These are phyloP conservation scores for Salmacisia buchloeana DNA, from an alignment of 1,284 basidiomycete genomes.

Conservation along the genomic window DNA sequence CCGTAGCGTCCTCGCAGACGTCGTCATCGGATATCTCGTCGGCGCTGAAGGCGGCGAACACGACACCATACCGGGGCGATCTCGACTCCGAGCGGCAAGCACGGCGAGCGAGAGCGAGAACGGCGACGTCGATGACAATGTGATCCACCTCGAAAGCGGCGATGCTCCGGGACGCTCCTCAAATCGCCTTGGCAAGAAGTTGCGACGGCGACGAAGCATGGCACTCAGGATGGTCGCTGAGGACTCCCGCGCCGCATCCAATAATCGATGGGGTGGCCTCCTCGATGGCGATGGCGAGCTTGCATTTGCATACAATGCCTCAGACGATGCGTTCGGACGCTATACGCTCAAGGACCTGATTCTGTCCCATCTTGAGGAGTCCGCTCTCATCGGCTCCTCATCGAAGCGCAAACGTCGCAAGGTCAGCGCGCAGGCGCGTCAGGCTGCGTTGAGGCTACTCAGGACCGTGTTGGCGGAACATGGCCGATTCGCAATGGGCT, in stretches of 20 bases:
- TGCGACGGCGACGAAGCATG: background rate
- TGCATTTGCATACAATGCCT: slow-evolving; percentile 1
- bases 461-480: slow-evolving; percentile 28
- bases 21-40: slow-evolving; percentile 30
- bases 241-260: background rate
- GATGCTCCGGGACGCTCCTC: background rate
- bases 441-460: slow-evolving; percentile 30
- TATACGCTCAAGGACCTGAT: slow-evolving; percentile 38
- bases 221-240: background rate
- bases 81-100: background rate
- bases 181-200: slow-evolving; percentile 7
- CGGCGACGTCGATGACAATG: background rate
- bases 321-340: slow-evolving; percentile 9
- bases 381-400: slow-evolving; percentile 15
- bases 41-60: too few species aligned
- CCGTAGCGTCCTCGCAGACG: slow-evolving; percentile 31
- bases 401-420: background rate
- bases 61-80: background rate
- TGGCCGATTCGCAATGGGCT: slow-evolving; percentile 23
- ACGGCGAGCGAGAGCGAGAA: background rate
- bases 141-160: slow-evolving; percentile 6
- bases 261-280: slow-evolving; percentile 2
- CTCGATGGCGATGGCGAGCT: slow-evolving; percentile 2
- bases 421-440: slow-evolving; percentile 2
- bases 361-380: slow-evolving; percentile 26